Evolutionary conservation across 2,329 filamentous ascomycete species (phyloP), one percentile per base, ranked within the genome.

Genomic region (Pseudovirgaria hyperparasitica): DNA sequence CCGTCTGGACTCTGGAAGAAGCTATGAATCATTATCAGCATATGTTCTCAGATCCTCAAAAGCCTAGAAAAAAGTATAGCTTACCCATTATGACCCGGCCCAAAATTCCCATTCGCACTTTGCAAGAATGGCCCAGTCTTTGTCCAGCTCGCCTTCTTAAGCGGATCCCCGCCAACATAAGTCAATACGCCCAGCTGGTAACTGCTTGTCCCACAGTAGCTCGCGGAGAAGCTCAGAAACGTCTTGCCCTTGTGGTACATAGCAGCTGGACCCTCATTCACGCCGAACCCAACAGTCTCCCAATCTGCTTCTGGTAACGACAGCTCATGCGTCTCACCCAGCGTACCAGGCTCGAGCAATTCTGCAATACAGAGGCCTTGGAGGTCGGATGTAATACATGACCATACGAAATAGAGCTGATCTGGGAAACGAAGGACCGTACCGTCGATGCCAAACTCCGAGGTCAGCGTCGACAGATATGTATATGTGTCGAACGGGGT

Each of bases 1-100:
- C 57, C 64, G 33, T 72, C 65, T 0, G 67, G 67, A 34, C 64
- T 70, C 16, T 46, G 51, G 48, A 74, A 72, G 55, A 73, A 72
- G 3, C 63, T 65, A 26, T 23, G 26, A 19, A n/a, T n/a, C n/a
- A n/a, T n/a, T n/a, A n/a, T n/a, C n/a, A n/a, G n/a, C n/a, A n/a
- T n/a, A n/a, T n/a, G n/a, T n/a, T n/a, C n/a, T n/a, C n/a, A n/a
- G n/a, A n/a, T n/a, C n/a, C n/a, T n/a, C n/a, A n/a, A n/a, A n/a
- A n/a, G n/a, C n/a, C n/a, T n/a, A 13, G 10, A 25, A 25, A n/a
- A 12, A 24, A 9, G 9, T 24, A 24, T 8, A 13, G 7, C 39
- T 29, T 34, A 57, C 47, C 52, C 53, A 37, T 71, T 71, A 34
- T 71, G 66, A 0, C 65, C 67, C 0, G 67, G 64, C 9, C 67